phyloP scores from a whole-genome alignment of 192 early-diverging fungal species.

The Coemansia sp. region DNA sequence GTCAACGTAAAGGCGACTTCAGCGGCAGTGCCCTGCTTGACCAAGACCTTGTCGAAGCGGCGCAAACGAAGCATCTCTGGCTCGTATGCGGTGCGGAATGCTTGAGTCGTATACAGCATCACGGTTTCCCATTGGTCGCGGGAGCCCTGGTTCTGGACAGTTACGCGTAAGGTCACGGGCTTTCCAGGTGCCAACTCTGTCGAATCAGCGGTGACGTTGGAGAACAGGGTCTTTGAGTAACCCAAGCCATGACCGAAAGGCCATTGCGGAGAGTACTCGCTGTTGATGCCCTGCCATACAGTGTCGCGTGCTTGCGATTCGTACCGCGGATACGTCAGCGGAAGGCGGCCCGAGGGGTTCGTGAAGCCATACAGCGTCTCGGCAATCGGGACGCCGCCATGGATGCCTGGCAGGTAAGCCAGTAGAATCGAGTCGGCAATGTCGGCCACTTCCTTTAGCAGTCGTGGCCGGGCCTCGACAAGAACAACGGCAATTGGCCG shows the following conservation, averaged over 20 bases:
- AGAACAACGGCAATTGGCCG: constrained; percentile 56
- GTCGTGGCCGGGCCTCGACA: constrained; percentile 60
- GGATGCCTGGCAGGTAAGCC: constrained; percentile 62
- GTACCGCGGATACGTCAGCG: constrained; percentile 62
- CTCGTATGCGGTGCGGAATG: constrained; percentile 56
- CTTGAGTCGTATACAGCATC: constrained; percentile 60
- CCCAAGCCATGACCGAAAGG: constrained; percentile 62
- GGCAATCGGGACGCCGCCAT: constrained; percentile 62
- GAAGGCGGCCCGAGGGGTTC: constrained; percentile 63
- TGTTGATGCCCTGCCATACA: constrained; percentile 43
- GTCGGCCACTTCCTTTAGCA: constrained; percentile 49
- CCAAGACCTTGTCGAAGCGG: constrained; percentile 53
- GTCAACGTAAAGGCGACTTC: constrained; percentile 33
- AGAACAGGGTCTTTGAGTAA: constrained; percentile 57
- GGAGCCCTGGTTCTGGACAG: constrained; percentile 48
- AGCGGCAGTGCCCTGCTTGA: constrained; percentile 14
- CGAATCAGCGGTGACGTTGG: constrained; percentile 29
- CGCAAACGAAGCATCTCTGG: constrained; percentile 61
- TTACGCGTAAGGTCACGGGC: constrained; percentile 38
- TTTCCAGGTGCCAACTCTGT: constrained; percentile 11
- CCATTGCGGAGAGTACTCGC: constrained; percentile 60
- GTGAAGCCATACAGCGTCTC: constrained; percentile 60
- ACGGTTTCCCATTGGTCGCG: constrained; percentile 57
- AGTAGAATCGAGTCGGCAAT: constrained; percentile 52
- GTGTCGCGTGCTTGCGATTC: constrained; percentile 42